phyloP scores from a whole-genome alignment of 73 alveolate species.

The Symbiodinium pilosum region DNA sequence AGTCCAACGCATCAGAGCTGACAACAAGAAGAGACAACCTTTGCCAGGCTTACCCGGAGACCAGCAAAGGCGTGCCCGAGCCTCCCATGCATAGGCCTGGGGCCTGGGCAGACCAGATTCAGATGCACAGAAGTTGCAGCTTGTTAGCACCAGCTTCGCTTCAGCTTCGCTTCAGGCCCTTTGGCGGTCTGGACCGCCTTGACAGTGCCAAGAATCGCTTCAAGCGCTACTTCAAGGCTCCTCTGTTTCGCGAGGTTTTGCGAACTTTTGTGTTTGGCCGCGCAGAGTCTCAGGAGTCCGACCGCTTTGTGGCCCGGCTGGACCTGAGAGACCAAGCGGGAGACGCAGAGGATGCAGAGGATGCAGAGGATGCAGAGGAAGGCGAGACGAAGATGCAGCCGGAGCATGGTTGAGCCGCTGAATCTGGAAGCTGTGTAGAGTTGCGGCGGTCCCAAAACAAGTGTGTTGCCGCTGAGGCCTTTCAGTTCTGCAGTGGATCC shows the following conservation, averaged over 20 bases:
- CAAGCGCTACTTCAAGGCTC: conserved; percentile 71
- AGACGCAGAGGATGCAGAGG: not conserved
- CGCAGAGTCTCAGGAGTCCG: conserved; percentile 19
- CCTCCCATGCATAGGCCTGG: conserved; percentile 65
- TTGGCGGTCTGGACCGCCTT: conserved; percentile 79
- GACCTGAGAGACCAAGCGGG: not conserved
- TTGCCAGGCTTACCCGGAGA: conserved; percentile 36
- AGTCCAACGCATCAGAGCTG: not conserved
- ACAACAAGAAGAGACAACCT: not conserved
- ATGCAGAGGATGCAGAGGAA: not conserved
- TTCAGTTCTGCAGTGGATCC: no score
- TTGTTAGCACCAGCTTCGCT: not conserved
- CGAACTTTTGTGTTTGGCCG: no score
- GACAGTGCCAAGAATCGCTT: conserved; percentile 65
- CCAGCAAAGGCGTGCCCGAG: conserved; percentile 82
- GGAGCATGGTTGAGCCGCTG: no score
- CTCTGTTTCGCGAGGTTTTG: not conserved
- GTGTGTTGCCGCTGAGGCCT: no score
- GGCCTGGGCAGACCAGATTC: not conserved
- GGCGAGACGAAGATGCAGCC: no score
- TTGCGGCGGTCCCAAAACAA: no score
- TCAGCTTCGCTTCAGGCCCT: conserved; percentile 32
- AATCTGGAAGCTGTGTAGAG: no score
- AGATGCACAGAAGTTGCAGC: no score
- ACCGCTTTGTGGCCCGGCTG: not conserved